phyloP scores from a whole-genome alignment of 2,329 filamentous ascomycete species.

The Xylariaceae sp. region DNA sequence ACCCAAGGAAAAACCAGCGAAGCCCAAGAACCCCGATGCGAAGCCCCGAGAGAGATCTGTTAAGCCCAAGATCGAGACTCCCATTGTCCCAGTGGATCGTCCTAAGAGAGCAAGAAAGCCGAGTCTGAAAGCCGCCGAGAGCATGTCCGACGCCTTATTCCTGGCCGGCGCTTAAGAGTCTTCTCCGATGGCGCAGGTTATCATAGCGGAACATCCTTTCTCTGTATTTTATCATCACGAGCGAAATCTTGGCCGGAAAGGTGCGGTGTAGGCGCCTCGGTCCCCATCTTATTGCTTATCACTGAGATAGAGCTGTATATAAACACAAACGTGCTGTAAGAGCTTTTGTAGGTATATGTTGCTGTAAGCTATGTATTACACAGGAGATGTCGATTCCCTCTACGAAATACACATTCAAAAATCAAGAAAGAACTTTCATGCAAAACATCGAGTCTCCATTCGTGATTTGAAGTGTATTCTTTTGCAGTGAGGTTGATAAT shows the following conservation, averaged over 20 bases:
- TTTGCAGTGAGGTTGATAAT: too few relatives aligned
- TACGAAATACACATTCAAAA: too few relatives aligned
- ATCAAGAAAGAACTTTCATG: too few relatives aligned
- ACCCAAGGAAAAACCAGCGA: background rate
- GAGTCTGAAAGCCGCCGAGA: constrained; percentile 18
- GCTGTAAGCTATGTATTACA: too few relatives aligned
- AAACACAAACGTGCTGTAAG: background rate
- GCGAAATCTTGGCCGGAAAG: background rate
- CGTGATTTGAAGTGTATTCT: too few relatives aligned
- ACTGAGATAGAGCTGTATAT: constrained; percentile 2
- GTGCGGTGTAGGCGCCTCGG: too few relatives aligned
- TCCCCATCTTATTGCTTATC: too few relatives aligned
- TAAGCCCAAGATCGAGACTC: constrained; percentile 16
- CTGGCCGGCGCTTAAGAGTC: background rate
- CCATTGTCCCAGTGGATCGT: constrained; percentile 14
- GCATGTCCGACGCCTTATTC: constrained; percentile 7
- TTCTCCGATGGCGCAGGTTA: background rate
- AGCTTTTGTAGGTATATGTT: too few relatives aligned
- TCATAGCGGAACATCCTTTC: background rate
- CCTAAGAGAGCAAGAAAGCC: constrained; percentile 22
- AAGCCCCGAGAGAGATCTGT: constrained; percentile 1
- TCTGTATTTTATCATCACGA: constrained; percentile 8
- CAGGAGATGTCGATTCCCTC: too few relatives aligned
- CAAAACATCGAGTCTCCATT: too few relatives aligned
- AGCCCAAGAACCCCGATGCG: background rate